Evolutionary conservation across 1,284 basidiomycete genomes (phyloP).

Genomic region (Cutaneotrichosporon sp.): DNA sequence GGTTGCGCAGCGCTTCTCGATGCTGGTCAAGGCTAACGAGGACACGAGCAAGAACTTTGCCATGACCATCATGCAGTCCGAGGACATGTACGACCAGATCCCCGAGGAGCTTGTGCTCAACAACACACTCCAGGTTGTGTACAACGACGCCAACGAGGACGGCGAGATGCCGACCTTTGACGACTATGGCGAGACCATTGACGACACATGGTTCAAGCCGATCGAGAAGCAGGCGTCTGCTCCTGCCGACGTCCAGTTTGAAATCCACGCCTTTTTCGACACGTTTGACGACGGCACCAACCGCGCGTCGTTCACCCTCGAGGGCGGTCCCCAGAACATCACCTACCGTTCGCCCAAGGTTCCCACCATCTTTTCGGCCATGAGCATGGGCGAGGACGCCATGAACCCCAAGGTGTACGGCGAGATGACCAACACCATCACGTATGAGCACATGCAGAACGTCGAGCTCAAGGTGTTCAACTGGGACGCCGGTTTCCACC

Average conservation of each 20-base stretch:
- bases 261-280: conserved; percentile 50
- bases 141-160: conserved; percentile 50
- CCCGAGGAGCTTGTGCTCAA: conserved; percentile 69
- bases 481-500: conserved; percentile 55
- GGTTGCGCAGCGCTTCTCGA: conserved; percentile 88
- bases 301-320: conserved; percentile 48
- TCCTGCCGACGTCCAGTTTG: conserved; percentile 40
- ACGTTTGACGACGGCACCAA: conserved; percentile 50
- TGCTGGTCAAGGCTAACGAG: conserved; percentile 83
- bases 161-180: conserved; percentile 14
- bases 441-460: conserved; percentile 68
- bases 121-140: conserved; percentile 67
- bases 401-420: conserved; percentile 69
- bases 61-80: conserved; percentile 83
- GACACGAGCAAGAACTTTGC: conserved; percentile 77
- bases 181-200: conserved; percentile 28
- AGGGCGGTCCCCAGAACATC: conserved; percentile 20
- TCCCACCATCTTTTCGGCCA: conserved; percentile 67
- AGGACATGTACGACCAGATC: conserved; percentile 65
- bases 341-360: conserved; percentile 54
- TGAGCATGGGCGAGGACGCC: conserved; percentile 69
- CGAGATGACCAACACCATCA: conserved; percentile 59
- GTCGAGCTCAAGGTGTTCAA: conserved; percentile 79
- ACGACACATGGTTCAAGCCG: conserved; percentile 50
- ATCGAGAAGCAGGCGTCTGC: conserved; percentile 37